Conservation (phyloP, 768 basidiomycete species). For the Daedaleopsis sinensis region DNA sequence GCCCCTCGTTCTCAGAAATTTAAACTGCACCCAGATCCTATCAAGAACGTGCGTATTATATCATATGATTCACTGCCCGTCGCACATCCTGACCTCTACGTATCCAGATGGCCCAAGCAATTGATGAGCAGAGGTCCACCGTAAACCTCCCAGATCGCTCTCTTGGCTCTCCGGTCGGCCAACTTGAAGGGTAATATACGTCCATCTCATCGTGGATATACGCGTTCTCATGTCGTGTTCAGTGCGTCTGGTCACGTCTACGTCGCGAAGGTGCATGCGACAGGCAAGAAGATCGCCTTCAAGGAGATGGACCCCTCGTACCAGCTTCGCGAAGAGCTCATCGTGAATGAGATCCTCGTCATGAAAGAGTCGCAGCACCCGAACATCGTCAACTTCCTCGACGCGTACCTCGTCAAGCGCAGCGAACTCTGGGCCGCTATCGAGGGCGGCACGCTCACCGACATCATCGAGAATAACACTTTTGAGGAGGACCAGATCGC, state of each 20-base stretch:
- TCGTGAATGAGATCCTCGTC: slow-evolving; percentile 97
- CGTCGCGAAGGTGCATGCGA: slow-evolving; percentile 88
- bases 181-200: too few relatives aligned
- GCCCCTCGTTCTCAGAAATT: too few relatives aligned
- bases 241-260: slow-evolving; percentile 98
- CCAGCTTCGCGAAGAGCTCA: slow-evolving; percentile 95
- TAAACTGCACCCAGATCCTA: too few relatives aligned
- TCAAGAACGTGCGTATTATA: too few relatives aligned
- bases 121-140: too few relatives aligned
- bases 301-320: slow-evolving; percentile 98
- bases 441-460: slow-evolving; percentile 97
- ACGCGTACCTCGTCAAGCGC: slow-evolving; percentile 86
- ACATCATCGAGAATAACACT: slow-evolving; percentile 97
- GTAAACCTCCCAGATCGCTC: too few relatives aligned
- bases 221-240: slow-evolving; percentile 5
- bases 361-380: slow-evolving; percentile 99
- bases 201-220: neutral
- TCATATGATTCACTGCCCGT: too few relatives aligned
- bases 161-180: too few relatives aligned
- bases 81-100: too few relatives aligned
- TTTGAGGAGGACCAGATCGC: slow-evolving; percentile 95
- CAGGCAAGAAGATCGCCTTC: slow-evolving; percentile 90
- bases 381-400: slow-evolving; percentile 95
- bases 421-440: slow-evolving; percentile 96
- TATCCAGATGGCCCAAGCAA: too few relatives aligned